These are phyloP conservation scores for maize (Zea mays) DNA, from an alignment of 176 grass and related monocot species.

Conservation along the genomic window DNA sequence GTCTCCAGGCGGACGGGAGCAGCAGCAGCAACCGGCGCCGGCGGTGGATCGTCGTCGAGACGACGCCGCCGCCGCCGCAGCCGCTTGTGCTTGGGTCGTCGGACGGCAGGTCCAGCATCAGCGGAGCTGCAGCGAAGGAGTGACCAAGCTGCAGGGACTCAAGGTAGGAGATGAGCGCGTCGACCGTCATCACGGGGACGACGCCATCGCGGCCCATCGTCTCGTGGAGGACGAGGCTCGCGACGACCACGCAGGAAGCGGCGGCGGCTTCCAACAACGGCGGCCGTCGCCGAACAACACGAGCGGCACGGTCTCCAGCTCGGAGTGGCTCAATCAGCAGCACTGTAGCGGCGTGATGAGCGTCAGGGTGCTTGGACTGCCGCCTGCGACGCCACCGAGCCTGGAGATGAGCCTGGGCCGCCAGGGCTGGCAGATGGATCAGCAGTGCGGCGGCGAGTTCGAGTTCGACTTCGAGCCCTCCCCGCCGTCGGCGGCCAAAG, in stretches of 20 bases:
- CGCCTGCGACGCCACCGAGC: neutral
- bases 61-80: no score
- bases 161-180: neutral
- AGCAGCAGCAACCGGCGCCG: no score
- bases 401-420: constrained; percentile 56
- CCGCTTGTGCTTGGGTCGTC: no score
- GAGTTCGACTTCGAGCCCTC: constrained; percentile 9
- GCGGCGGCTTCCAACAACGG: neutral
- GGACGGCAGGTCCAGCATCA: no score
- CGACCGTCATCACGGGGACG: neutral
- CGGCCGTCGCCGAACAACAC: constrained; percentile 23
- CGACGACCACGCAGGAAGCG: neutral
- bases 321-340: constrained; percentile 12
- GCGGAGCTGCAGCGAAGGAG: no score
- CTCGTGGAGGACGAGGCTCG: neutral
- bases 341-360: neutral
- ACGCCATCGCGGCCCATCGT: neutral
- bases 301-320: constrained; percentile 19
- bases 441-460: neutral
- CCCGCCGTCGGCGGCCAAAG: constrained; percentile 14
- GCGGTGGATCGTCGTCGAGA: no score
- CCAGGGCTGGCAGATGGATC: constrained; percentile 53
- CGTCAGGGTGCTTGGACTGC: neutral
- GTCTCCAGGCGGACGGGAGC: no score
- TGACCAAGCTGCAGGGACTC: neutral